Base-by-base conservation (phyloP, 257 asterid genomes). In the Hygrophila difformis region DNA sequence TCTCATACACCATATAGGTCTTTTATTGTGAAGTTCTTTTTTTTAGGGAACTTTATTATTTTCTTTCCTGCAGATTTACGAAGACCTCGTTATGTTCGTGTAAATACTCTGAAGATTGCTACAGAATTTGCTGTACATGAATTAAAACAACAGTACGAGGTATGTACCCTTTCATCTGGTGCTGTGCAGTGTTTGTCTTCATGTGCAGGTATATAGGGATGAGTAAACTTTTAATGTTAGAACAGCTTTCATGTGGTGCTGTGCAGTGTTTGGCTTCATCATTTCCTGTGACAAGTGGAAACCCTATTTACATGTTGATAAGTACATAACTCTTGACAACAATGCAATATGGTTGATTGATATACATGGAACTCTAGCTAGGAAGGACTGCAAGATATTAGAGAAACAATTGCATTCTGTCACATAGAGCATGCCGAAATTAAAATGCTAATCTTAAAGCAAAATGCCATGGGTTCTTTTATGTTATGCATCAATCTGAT, bases 11-110 rank as follows among this genome's bases (percentile, higher is more conserved):
- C n/a, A n/a, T n/a, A n/a, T n/a, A n/a, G n/a, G n/a, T n/a, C n/a
- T n/a, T n/a, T n/a, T n/a, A n/a, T n/a, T n/a, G n/a, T n/a, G n/a
- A n/a, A n/a, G n/a, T n/a, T n/a, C n/a, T n/a, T n/a, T n/a, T n/a
- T n/a, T n/a, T n/a, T n/a, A n/a, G n/a, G n/a, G n/a, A 6, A 23
- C 33, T 29, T 28, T 20, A 60, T 51, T 40, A n/a, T n/a, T n/a
- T n/a, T n/a, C n/a, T n/a, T n/a, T n/a, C n/a, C n/a, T n/a, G n/a
- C 75, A 85, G 96, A 72, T 56, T 59, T 66, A 59, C 70, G 37
- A 8, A 91, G 80, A 66, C 89, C 93, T 53, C 95, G 99, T 45
- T 82, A 75, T 64, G 87, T 80, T 66, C 93, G 97, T 60, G 94
- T 91, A 26, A 91, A 91, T 66, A 80, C 96, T 48, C 74, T 86